Percentiles rank a stretch among this genome's conserved stretches.
Evolutionary conservation across 768 basidiomycete genomes (phyloP).

Genomic region (Filobasidium floriforme): DNA sequence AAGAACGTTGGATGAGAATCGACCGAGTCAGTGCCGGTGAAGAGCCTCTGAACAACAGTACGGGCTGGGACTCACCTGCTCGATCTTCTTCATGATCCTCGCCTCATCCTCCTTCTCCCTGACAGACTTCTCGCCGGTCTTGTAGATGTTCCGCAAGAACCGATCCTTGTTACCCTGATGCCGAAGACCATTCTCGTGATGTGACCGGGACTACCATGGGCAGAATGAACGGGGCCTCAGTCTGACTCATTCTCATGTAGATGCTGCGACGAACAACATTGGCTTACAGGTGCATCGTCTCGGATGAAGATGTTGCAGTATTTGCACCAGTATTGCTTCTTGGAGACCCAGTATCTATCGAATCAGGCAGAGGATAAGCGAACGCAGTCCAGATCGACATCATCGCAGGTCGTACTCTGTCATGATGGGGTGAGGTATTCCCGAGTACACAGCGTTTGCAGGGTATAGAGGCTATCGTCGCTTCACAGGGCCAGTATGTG

Average conservation of each 20-base stretch:
- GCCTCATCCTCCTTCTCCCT: slow-evolving; percentile 55
- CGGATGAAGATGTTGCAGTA: slow-evolving; percentile 96
- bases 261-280: not conserved
- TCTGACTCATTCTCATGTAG: not conserved
- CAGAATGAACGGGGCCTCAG: not conserved
- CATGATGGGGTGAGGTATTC: not conserved
- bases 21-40: too few species aligned
- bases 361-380: not conserved
- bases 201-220: slow-evolving; percentile 63
- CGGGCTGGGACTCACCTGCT: slow-evolving; percentile 68
- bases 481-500: too few species aligned
- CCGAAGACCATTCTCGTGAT: slow-evolving; percentile 85
- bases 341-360: slow-evolving; percentile 43
- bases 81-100: slow-evolving; percentile 78
- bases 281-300: slow-evolving; percentile 65
- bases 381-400: not conserved
- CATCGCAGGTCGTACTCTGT: not conserved
- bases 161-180: slow-evolving; percentile 93
- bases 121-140: slow-evolving; percentile 57
- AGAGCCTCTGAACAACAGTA: too few species aligned
- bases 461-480: too few species aligned
- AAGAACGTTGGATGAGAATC: too few species aligned
- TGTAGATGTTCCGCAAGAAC: slow-evolving; percentile 86
- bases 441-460: too few species aligned
- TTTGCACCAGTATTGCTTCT: slow-evolving; percentile 71